Evolutionary conservation across 176 grass and related monocot genomes (phyloP).

Genomic region (Oryza nivara): DNA sequence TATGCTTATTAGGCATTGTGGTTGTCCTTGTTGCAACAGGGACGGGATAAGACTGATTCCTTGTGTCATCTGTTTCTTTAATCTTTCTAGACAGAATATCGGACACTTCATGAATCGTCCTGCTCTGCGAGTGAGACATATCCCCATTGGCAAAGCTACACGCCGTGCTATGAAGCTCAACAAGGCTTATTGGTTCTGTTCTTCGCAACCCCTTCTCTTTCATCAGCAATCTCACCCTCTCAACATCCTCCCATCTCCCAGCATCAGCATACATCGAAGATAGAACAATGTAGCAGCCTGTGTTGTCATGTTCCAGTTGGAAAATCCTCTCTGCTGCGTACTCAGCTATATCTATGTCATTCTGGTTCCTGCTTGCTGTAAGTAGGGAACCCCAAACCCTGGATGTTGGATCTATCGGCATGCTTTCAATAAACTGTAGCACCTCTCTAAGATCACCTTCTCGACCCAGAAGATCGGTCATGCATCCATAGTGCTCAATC

Average conservation of each 20-base stretch:
- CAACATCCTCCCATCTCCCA: conserved; percentile 64
- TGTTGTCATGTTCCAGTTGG: conserved; percentile 75
- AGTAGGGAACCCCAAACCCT: conserved; percentile 87
- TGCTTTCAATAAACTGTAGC: conserved; percentile 73
- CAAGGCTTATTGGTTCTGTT: conserved; percentile 59
- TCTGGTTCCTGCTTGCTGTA: conserved; percentile 80
- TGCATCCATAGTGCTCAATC: conserved; percentile 90
- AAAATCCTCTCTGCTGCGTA: conserved; percentile 77
- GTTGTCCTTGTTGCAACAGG: conserved; percentile 33
- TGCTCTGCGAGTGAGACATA: conserved; percentile 51
- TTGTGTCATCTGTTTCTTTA: conserved; percentile 39
- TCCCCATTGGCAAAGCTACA: conserved; percentile 78
- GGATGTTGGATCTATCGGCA: conserved; percentile 67
- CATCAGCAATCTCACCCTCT: conserved; percentile 67
- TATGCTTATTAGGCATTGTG: conserved; percentile 62
- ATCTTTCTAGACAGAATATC: conserved; percentile 66
- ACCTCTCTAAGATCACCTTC: conserved; percentile 58
- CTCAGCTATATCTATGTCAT: conserved; percentile 81
- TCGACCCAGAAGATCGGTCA: conserved; percentile 82
- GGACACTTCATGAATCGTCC: conserved; percentile 60
- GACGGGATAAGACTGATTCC: conserved; percentile 23
- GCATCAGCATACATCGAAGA: conserved; percentile 81
- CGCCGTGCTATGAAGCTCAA: conserved; percentile 51
- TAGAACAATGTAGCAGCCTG: conserved; percentile 79
- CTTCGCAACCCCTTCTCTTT: conserved; percentile 63